Evolutionary conservation across 306 rosid genomes (phyloP).

Genomic region (Begonia masoniana): DNA sequence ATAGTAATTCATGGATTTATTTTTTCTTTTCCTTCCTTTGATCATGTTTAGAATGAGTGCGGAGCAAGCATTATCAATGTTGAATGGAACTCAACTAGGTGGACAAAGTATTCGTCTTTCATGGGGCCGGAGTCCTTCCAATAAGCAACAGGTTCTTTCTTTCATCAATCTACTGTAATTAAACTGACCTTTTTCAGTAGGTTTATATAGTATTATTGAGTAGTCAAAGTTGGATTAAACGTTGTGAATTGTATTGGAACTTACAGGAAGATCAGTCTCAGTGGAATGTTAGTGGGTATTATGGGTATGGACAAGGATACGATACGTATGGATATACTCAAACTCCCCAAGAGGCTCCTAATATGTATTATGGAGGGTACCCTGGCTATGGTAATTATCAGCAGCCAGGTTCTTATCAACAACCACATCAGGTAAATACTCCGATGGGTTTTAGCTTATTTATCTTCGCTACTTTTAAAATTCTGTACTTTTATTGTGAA

Average conservation of each 20-base stretch:
- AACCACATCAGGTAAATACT: slow-evolving; percentile 36
- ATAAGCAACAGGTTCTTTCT: slow-evolving; percentile 34
- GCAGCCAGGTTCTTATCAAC: slow-evolving; percentile 47
- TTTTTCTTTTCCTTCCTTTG: not conserved
- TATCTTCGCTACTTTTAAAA: too few relatives aligned
- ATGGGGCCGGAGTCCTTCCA: slow-evolving; percentile 66
- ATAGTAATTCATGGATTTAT: not conserved
- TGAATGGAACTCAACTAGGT: slow-evolving; percentile 43
- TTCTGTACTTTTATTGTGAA: too few relatives aligned
- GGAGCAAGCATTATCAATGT: slow-evolving; percentile 45
- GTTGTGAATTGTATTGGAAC: not conserved
- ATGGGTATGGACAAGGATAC: slow-evolving; percentile 48
- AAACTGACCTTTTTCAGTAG: too few relatives aligned
- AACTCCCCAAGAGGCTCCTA: slow-evolving; percentile 38
- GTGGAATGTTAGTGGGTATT: slow-evolving; percentile 43
- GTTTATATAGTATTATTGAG: too few relatives aligned
- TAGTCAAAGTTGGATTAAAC: slow-evolving; percentile 6
- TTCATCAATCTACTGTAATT: not conserved
- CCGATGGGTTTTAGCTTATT: too few relatives aligned
- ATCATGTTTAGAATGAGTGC: slow-evolving; percentile 29
- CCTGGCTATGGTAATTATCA: slow-evolving; percentile 47
- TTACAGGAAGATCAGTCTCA: slow-evolving; percentile 43
- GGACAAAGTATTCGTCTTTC: slow-evolving; percentile 58
- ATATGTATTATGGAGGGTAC: slow-evolving; percentile 49
- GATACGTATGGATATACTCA: slow-evolving; percentile 44